Evolutionary conservation across 148 eudicot species (phyloP), one percentile per base, ranked within the genome.

Genomic region (Rhododendron ferrugineum): DNA sequence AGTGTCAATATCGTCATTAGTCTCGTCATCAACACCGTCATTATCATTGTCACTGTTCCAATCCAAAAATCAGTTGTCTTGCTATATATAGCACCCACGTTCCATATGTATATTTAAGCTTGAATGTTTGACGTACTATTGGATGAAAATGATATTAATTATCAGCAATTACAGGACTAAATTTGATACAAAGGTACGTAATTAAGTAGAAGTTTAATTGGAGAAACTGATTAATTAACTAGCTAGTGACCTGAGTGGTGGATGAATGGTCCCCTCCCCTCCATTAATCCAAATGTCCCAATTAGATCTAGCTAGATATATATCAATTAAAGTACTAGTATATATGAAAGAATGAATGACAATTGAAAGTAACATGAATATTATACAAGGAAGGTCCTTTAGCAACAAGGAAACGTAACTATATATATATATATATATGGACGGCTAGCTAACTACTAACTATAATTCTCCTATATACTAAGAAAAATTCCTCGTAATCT

Each of bases 181-280:
- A 34, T 54, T 36, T 16, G 46, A 15, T 81, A 11, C 46, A 30
- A 20, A 42, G 37, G 11, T 30, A n/a, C n/a, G n/a, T n/a, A 73
- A 30, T 46, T 46, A 46, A 8, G 3, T 42, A 11, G 6, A 18
- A 54, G 34, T 52, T 80, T n/a, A n/a, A n/a, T n/a, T 30, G 23
- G 40, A 50, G n/a, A 50, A 14, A 2, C 20, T 47, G 13, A 85
- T 62, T 62, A 62, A 64, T n/a, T 64, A 46, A 78, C 36, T 56
- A 47, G 56, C 54, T 50, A 50, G 54, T 50, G 49, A 70, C 26
- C 49, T 18, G 30, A 72, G 60, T 32, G 82, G 86, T 86, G 90
- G 83, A 30, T 14, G 9, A 64, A 5, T 86, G 87, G 88, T 88
- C 90, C 90, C 90, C 54, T 13, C 66, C 84, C 46, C 44, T 20